These are phyloP conservation scores for Ochetophila trinervis DNA, from an alignment of 306 rosid genomes.

Conservation along the genomic window DNA sequence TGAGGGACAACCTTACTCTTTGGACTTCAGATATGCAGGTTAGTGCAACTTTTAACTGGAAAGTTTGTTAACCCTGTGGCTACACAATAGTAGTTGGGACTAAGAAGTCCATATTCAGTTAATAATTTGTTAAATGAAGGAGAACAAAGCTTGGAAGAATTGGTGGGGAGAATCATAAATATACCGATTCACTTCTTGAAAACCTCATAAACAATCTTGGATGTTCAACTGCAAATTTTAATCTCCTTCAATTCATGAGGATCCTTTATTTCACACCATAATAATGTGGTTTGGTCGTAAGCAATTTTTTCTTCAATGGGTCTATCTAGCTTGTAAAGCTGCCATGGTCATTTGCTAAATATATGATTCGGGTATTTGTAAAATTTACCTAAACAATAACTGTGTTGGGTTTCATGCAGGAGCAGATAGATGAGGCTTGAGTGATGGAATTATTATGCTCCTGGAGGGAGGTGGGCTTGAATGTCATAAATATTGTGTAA, in stretches of 20 bases:
- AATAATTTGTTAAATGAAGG: background rate
- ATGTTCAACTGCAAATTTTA: background rate
- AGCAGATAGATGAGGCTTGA: slow-evolving; percentile 47
- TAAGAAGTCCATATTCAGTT: background rate
- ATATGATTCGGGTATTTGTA: background rate
- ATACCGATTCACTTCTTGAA: background rate
- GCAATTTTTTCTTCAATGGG: background rate
- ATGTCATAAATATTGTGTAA: slow-evolving; percentile 35
- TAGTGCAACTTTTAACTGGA: slow-evolving; percentile 4
- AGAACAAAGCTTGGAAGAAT: background rate
- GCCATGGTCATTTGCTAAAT: background rate
- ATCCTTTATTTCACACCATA: background rate
- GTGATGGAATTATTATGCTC: slow-evolving; percentile 19
- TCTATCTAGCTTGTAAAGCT: background rate
- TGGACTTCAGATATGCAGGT: slow-evolving; percentile 51
- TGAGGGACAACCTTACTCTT: slow-evolving; percentile 48
- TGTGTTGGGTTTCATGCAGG: slow-evolving; percentile 30
- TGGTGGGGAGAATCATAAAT: background rate
- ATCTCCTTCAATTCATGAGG: background rate
- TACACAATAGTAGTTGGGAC: too few relatives aligned
- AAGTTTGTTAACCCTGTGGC: background rate
- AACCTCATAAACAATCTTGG: background rate
- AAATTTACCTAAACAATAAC: background rate
- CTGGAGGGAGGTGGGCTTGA: slow-evolving; percentile 50
- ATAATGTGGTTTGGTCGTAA: background rate